Conservation (phyloP, 805 yeast species). For the Clavispora carvajalis region DNA sequence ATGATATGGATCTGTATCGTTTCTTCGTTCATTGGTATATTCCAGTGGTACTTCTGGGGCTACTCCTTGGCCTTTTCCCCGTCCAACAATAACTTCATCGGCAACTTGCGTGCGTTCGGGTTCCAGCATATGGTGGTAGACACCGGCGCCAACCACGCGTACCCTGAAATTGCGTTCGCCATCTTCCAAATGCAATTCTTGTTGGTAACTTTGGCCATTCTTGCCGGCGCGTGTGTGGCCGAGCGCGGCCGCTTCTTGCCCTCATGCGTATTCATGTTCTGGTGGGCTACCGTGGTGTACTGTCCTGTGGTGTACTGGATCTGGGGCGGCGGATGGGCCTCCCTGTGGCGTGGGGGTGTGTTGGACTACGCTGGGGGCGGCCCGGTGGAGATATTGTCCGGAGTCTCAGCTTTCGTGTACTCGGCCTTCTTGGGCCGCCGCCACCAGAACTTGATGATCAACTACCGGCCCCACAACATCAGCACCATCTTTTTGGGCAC, state of each 20-base stretch:
- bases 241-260: constrained; percentile 91
- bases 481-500: constrained; percentile 89
- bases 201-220: constrained; percentile 86
- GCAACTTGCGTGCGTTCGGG: constrained; percentile 80
- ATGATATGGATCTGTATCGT: constrained; percentile 77
- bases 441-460: constrained; percentile 68
- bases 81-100: constrained; percentile 84
- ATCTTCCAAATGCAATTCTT: constrained; percentile 87
- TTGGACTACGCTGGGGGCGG: constrained; percentile 98
- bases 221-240: constrained; percentile 82
- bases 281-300: constrained; percentile 89
- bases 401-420: constrained; percentile 84
- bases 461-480: constrained; percentile 93
- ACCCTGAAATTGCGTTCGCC: constrained; percentile 84
- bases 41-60: constrained; percentile 99
- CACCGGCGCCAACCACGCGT: constrained; percentile 35
- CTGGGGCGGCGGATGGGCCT: constrained; percentile 97
- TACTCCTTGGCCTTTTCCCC: constrained; percentile 82
- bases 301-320: constrained; percentile 96
- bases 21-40: constrained; percentile 66
- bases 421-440: constrained; percentile 79
- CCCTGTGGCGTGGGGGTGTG: constrained; percentile 70
- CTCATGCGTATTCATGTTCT: constrained; percentile 70
- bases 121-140: constrained; percentile 62
- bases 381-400: constrained; percentile 89